Conservation (phyloP, 2,329 filamentous ascomycete genomes). For the Hypoxylon sp. region DNA sequence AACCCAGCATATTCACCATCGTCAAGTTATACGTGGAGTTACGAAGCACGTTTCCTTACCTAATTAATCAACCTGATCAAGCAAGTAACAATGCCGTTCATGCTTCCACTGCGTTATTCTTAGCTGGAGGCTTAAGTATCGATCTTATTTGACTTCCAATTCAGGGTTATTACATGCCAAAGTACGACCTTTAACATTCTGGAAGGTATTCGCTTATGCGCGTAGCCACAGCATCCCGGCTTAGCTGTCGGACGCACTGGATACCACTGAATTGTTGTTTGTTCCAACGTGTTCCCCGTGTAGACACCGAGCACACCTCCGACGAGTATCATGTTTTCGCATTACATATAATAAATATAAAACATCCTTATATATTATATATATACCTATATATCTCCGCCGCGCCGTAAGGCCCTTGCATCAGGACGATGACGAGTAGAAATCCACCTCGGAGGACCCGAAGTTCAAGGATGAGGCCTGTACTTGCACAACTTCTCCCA, state of each 20-base stretch:
- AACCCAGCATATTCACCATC: background rate
- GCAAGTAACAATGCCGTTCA: background rate
- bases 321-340: background rate
- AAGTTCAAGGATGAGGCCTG: background rate
- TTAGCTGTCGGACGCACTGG: background rate
- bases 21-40: background rate
- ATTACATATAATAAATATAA: background rate
- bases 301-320: background rate
- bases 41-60: background rate
- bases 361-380: background rate
- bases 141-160: background rate
- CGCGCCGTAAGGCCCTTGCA: background rate
- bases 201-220: too few species aligned
- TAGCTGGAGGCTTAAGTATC: too few species aligned
- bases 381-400: background rate
- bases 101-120: constrained; percentile 2
- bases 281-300: background rate
- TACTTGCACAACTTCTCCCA: background rate
- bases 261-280: background rate
- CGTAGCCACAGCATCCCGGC: background rate
- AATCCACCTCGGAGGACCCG: background rate
- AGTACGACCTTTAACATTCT: background rate
- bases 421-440: background rate
- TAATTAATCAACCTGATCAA: background rate
- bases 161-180: background rate